Base-by-base conservation (phyloP, 2,329 filamentous ascomycete species). In the Dactylellina cionopaga region DNA sequence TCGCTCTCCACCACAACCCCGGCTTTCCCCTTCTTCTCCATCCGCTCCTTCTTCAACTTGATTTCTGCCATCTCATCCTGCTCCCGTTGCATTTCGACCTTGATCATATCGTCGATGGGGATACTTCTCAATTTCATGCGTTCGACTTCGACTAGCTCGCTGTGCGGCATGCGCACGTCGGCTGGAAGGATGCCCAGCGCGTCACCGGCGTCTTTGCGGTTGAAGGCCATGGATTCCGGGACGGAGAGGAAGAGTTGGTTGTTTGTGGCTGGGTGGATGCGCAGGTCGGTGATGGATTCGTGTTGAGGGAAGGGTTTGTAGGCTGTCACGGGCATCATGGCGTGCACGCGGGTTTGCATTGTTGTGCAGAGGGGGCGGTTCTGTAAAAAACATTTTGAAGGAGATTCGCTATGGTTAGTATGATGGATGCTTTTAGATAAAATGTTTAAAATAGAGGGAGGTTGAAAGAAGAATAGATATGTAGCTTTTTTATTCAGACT, bases 131-230 rank as follows among this genome's bases (percentile, higher is more conserved):
- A 69, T 3, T 84, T 74, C 39, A 85, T 83, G 74, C 81, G 81
- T 77, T 88, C 85, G 80, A 87, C 83, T 19, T 81, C 74, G 56
- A 89, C 83, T 24, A 90, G 83, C 77, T 89, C 85, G 3, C 85
- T 85, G 76, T 89, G 87, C 29, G 87, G 87, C 49, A 89, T 85
- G 70, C 87, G 84, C 70, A 83, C 79, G 77, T 90, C 88, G 0
- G 86, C 83, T 0, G 88, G 84, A 6, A 88, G 83, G 78, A 90
- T 83, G 17, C 76, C 76, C 10, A 78, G 74, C 15, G 75, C 75
- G 13, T 76, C 71, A 17, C 74, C 76, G 19, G 77, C 77, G 46
- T 76, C 74, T 19, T 66, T 72, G 24, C 76, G 75, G n/a, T 74
- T 76, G 69, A 76, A 77, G 43, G 74, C 51, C 33, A 75, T 74